Conservation (phyloP, 257 asterid genomes). For the Solanum paucissectum region DNA sequence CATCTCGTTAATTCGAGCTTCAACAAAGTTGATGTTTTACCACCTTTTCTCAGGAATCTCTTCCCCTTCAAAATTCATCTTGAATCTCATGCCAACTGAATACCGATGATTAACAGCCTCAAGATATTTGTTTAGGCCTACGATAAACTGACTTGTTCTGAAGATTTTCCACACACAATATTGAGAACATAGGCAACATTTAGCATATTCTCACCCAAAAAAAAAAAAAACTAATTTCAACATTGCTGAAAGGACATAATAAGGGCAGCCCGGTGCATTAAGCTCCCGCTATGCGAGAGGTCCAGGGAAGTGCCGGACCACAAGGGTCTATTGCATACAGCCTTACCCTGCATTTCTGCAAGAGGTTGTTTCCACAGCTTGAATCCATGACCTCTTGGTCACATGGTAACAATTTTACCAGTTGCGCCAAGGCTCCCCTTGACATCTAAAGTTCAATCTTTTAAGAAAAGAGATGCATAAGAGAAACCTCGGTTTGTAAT, state of each 20-base stretch:
- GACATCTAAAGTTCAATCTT: background rate
- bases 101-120: conserved; percentile 50
- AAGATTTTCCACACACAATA: background rate
- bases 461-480: background rate
- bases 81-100: conserved; percentile 71
- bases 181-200: background rate
- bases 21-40: background rate
- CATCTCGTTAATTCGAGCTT: background rate
- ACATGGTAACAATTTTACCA: background rate
- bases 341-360: background rate
- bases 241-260: background rate
- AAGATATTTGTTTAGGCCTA: conserved; percentile 58
- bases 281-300: background rate
- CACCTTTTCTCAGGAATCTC: conserved; percentile 79
- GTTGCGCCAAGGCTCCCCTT: background rate
- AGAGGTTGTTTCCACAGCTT: background rate
- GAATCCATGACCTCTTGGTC: background rate
- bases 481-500: conserved; percentile 69
- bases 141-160: conserved; percentile 77
- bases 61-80: conserved; percentile 76
- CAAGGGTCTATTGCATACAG: background rate
- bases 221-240: background rate
- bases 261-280: background rate
- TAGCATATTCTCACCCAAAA: background rate
- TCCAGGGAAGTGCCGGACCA: background rate